These are phyloP conservation scores for Hebeloma cylindrosporum DNA, from an alignment of 768 basidiomycete genomes.

Conservation along the genomic window DNA sequence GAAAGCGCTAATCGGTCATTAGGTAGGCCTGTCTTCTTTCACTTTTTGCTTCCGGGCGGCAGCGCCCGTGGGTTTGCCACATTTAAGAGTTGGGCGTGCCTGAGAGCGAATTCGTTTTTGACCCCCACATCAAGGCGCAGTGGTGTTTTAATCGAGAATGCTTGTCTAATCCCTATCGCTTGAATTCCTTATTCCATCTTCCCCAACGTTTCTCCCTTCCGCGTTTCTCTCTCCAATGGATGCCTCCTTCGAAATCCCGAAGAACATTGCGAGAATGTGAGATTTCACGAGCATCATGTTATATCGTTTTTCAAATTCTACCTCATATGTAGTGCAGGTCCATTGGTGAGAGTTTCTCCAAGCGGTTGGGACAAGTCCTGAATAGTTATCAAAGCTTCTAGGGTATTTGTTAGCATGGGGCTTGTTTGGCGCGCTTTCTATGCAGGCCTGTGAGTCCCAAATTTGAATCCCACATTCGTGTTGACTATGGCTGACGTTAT, in stretches of 20 bases:
- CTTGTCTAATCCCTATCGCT: too few relatives aligned
- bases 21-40: too few relatives aligned
- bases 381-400: slow-evolving; percentile 3
- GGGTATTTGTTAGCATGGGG: slow-evolving; percentile 10
- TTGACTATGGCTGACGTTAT: too few relatives aligned
- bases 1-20: too few relatives aligned
- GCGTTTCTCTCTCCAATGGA: slow-evolving; percentile 4
- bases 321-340: slow-evolving; percentile 6
- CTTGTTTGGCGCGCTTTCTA: slow-evolving; percentile 10
- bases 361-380: background rate
- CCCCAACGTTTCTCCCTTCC: background rate
- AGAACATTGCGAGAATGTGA: slow-evolving; percentile 10
- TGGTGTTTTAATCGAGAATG: too few relatives aligned
- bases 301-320: background rate
- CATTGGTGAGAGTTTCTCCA: slow-evolving; percentile 4
- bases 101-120: too few relatives aligned
- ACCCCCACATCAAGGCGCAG: too few relatives aligned
- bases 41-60: too few relatives aligned
- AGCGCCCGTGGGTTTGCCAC: too few relatives aligned
- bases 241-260: slow-evolving; percentile 5
- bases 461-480: too few relatives aligned
- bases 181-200: too few relatives aligned
- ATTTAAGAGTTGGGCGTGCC: too few relatives aligned
- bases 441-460: slow-evolving; percentile 10
- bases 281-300: background rate